These are phyloP conservation scores for Sonneratia alba DNA, from an alignment of 345 rosid genomes.

Conservation along the genomic window DNA sequence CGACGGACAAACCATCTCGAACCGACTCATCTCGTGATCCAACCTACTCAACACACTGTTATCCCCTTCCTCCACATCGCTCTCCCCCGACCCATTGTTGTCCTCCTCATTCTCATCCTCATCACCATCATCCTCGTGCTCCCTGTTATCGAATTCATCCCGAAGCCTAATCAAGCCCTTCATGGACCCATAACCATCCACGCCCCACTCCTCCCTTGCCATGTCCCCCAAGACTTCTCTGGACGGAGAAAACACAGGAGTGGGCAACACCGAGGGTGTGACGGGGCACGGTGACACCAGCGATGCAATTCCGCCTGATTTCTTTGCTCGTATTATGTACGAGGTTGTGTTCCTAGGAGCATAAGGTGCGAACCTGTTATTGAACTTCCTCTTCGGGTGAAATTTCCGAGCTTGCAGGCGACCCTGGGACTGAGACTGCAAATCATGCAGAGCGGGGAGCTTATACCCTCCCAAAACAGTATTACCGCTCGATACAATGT, in stretches of 20 bases:
- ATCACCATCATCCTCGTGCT: slow-evolving; percentile 42
- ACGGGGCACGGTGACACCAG: slow-evolving; percentile 95
- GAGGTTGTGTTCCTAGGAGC: slow-evolving; percentile 94
- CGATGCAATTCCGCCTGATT: slow-evolving; percentile 84
- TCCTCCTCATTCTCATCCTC: slow-evolving; percentile 78
- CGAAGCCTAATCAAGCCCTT: slow-evolving; percentile 83
- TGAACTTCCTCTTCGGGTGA: slow-evolving; percentile 56
- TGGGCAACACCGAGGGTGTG: slow-evolving; percentile 78
- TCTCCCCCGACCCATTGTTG: slow-evolving; percentile 69
- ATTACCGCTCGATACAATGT: slow-evolving; percentile 7
- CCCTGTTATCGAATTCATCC: slow-evolving; percentile 45
- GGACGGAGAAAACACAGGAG: slow-evolving; percentile 78
- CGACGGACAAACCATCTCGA: slow-evolving; percentile 90
- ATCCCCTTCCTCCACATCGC: slow-evolving; percentile 96
- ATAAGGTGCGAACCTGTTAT: slow-evolving; percentile 66
- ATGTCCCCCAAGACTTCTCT: slow-evolving; percentile 86
- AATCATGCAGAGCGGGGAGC: slow-evolving; percentile 73
- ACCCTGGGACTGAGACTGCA: slow-evolving; percentile 56
- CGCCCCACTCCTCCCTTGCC: slow-evolving; percentile 99
- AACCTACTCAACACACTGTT: slow-evolving; percentile 79
- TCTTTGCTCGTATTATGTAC: slow-evolving; percentile 77
- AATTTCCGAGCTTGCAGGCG: slow-evolving; percentile 65
- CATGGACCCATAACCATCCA: slow-evolving; percentile 98
- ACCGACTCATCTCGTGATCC: slow-evolving; percentile 94
- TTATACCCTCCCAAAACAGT: slow-evolving; percentile 36